These are phyloP conservation scores for Rhizophora apiculata DNA, from an alignment of 345 rosid genomes.

Conservation along the genomic window DNA sequence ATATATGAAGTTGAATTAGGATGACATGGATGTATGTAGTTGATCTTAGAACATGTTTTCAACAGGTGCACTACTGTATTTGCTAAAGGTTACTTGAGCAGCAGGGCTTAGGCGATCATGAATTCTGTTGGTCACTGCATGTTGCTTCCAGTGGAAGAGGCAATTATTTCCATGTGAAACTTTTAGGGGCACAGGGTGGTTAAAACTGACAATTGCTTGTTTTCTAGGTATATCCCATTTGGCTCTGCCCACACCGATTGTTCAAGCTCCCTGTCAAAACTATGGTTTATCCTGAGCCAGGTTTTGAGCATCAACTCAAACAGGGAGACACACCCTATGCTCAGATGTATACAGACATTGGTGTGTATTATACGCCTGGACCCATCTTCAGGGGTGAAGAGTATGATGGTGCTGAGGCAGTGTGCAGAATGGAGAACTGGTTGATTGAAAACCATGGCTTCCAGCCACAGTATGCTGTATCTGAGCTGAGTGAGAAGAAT, in stretches of 20 bases:
- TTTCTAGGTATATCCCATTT: conserved; percentile 78
- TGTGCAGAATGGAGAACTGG: conserved; percentile 85
- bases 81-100: background rate
- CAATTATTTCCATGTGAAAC: no score
- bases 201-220: background rate
- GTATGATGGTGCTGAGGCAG: conserved; percentile 84
- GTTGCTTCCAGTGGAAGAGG: no score
- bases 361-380: conserved; percentile 95
- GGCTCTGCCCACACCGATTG: conserved; percentile 94
- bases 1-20: background rate
- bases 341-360: conserved; percentile 96
- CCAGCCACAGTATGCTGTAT: conserved; percentile 97
- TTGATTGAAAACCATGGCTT: conserved; percentile 86
- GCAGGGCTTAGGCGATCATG: no score
- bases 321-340: conserved; percentile 92
- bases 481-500: conserved; percentile 79
- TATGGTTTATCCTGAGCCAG: conserved; percentile 93
- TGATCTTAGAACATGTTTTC: background rate
- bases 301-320: conserved; percentile 76
- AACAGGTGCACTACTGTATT: background rate
- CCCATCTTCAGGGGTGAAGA: conserved; percentile 89
- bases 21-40: background rate
- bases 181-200: no score
- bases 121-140: no score
- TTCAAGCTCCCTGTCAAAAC: conserved; percentile 84